Evolutionary conservation across 2,329 filamentous ascomycete genomes (phyloP).

Genomic region (Fusarium brevicatenulatum): DNA sequence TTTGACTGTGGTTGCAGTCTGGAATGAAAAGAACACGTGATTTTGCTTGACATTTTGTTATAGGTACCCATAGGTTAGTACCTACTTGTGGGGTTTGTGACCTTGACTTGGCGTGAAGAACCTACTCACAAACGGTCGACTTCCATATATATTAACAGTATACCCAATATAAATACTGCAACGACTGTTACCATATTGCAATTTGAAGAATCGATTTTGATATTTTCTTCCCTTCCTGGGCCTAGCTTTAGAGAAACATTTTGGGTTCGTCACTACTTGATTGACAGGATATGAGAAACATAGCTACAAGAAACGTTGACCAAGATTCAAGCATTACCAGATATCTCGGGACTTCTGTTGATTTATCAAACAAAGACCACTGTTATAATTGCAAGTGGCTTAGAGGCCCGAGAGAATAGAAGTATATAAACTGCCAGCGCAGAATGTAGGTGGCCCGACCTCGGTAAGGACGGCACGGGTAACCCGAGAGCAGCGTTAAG

Average conservation of each 20-base stretch:
- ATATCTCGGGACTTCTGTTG: background rate
- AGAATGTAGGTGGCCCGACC: background rate
- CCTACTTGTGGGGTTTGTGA: background rate
- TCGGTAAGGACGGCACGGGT: conserved; percentile 1
- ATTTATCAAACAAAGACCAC: background rate
- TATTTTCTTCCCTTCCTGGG: background rate
- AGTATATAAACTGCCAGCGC: background rate
- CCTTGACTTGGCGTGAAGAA: background rate
- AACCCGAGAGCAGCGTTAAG: background rate
- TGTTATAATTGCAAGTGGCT: background rate
- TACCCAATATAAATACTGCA: background rate
- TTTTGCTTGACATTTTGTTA: conserved; percentile 21
- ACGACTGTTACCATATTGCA: background rate
- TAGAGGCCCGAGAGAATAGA: background rate
- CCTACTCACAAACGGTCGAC: background rate
- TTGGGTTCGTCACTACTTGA: background rate
- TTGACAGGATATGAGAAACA: background rate
- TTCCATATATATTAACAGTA: background rate
- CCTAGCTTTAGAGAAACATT: background rate
- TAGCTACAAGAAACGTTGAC: background rate
- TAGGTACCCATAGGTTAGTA: too few species aligned
- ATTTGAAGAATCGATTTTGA: background rate
- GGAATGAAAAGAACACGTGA: conserved; percentile 44
- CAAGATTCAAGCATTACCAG: background rate
- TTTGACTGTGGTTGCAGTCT: conserved; percentile 30